Base-by-base conservation (phyloP, 768 basidiomycete genomes). In the Suillus subalutaceus region DNA sequence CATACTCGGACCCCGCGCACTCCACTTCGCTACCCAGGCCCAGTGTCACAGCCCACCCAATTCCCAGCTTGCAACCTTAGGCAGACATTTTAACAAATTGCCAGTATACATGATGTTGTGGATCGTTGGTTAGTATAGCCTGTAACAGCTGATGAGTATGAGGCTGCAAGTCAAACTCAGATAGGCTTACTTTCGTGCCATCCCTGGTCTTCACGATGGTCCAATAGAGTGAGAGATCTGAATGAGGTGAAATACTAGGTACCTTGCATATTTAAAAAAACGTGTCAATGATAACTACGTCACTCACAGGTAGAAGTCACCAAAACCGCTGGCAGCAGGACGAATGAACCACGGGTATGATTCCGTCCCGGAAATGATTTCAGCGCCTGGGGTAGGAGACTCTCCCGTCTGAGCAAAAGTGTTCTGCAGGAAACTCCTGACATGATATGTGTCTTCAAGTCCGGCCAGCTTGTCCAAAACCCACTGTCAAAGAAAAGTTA, bases 341-440 rank as follows among this genome's bases (percentile, higher is more conserved):
- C 59, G 59, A 60, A 60, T 43, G 18, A 60, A 20, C 59, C 59
- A 60, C 30, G 59, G 59, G 18, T 44, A 60, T 13, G 59, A 60
- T 60, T 60, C 59, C 0, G 59, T 60, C 16, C 59, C 59, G 12
- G 59, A 43, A 43, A 43, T 2, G 7, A 60, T 30, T 30, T 41
- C 41, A 43, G 59, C 59, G 18, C 30, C 59, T 18, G 59, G 26
- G 7, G 18, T 60, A 18, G 59, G 59, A 41, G 41, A 20, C 26
- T 44, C 40, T 38, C 18, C 59, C 26, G 18, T 43, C 41, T 12
- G 41, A 60, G 26, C 30, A 60, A 60, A 60, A 13, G 59, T 60
- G 41, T 60, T 60, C 41, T 60, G 59, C 6, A 60, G 26, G 59
- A 43, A 60, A 43, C 59, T 60, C 18, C 59, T 43, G 26, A 60